These are phyloP conservation scores for Clarkia xantiana DNA, from an alignment of 345 rosid genomes.

Conservation along the genomic window DNA sequence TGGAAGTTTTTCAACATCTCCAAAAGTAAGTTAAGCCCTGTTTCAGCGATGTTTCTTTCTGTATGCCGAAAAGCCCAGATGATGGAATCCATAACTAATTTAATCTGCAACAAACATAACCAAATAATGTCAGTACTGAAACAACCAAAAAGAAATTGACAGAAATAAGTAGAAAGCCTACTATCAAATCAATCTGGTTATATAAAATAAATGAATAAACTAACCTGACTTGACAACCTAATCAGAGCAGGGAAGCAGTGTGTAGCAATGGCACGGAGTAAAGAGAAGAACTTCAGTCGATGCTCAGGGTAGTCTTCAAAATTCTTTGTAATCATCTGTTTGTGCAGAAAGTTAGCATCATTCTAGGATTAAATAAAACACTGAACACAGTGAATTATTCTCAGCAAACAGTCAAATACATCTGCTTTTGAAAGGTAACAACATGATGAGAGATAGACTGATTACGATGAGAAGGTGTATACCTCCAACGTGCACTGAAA, in stretches of 20 bases:
- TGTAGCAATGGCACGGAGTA: constrained; percentile 94
- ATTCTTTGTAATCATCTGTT: constrained; percentile 95
- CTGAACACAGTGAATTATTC: neutral
- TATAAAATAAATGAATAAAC: constrained; percentile 9
- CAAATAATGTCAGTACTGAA: neutral
- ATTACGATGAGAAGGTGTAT: constrained; percentile 7
- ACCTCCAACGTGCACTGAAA: constrained; percentile 99
- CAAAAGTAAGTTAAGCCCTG: constrained; percentile 79
- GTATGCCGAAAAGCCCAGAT: constrained; percentile 99
- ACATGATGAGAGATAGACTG: neutral
- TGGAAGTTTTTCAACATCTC: constrained; percentile 93
- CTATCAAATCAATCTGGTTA: neutral
- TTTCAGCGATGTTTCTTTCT: constrained; percentile 95
- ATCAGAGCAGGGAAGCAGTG: constrained; percentile 90
- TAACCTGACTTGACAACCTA: constrained; percentile 81
- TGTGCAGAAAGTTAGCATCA: constrained; percentile 5
- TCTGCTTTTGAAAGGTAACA: neutral
- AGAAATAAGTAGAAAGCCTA: no score
- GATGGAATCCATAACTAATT: constrained; percentile 96
- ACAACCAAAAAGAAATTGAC: neutral
- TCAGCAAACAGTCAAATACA: no score
- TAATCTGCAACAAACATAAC: constrained; percentile 48
- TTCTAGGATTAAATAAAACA: neutral
- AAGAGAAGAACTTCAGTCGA: constrained; percentile 92
- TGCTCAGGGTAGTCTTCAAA: constrained; percentile 99